Percentiles rank a stretch among this genome's conserved stretches.
Conservation (phyloP, 441 rosid genomes). For the Jatropha podagrica region DNA sequence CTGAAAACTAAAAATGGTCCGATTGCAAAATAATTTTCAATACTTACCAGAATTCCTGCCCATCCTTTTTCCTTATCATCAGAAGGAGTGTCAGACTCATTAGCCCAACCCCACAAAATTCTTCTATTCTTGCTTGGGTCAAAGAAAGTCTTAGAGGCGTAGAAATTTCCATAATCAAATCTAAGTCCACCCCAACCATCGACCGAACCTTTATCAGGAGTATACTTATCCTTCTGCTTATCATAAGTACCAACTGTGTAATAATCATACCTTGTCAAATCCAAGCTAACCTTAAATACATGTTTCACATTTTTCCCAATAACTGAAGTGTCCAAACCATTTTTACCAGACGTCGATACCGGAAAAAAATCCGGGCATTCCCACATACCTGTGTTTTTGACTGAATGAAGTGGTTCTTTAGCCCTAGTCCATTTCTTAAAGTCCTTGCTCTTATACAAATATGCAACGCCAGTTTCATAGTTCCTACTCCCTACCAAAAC, state of each 20-base stretch:
- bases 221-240: slow-evolving; percentile 39
- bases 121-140: slow-evolving; percentile 61
- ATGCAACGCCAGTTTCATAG: slow-evolving; percentile 60
- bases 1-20: no score
- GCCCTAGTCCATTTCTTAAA: slow-evolving; percentile 68
- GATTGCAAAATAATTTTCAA: background rate
- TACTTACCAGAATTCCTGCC: slow-evolving; percentile 77
- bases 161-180: slow-evolving; percentile 78
- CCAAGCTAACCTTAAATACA: slow-evolving; percentile 74
- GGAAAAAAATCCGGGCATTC: no score
- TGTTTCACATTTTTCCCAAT: slow-evolving; percentile 40
- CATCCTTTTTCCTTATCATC: slow-evolving; percentile 62
- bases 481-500: slow-evolving; percentile 53
- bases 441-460: slow-evolving; percentile 61
- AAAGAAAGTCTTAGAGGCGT: slow-evolving; percentile 84
- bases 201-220: slow-evolving; percentile 43
- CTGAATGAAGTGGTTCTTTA: slow-evolving; percentile 60
- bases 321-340: slow-evolving; percentile 53
- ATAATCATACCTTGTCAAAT: slow-evolving; percentile 68
- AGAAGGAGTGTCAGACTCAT: slow-evolving; percentile 56
- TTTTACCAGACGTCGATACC: slow-evolving; percentile 32
- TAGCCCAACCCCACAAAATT: slow-evolving; percentile 90
- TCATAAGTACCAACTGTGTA: slow-evolving; percentile 68
- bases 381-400: slow-evolving; percentile 58
- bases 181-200: slow-evolving; percentile 86